These are phyloP conservation scores for Podila horticola DNA, from an alignment of 192 early-diverging fungal genomes.

Conservation along the genomic window DNA sequence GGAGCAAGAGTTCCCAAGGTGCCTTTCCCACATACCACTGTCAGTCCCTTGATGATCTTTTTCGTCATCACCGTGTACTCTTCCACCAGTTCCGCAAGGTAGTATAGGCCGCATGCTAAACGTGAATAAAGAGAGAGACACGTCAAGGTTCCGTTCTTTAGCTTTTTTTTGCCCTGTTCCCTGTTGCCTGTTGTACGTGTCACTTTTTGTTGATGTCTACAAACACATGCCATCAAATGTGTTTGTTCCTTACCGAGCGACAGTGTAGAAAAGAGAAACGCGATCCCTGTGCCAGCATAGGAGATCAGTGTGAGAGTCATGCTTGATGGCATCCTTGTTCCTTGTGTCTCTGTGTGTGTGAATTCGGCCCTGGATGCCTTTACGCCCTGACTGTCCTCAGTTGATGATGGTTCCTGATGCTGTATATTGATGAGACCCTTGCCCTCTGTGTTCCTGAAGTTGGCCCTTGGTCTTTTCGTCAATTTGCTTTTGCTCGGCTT, in stretches of 20 bases:
- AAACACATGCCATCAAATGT: not conserved
- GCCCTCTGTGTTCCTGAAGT: too few relatives aligned
- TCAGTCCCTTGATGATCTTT: slow-evolving; percentile 74
- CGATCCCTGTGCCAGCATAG: slow-evolving; percentile 59
- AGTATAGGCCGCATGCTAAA: slow-evolving; percentile 87
- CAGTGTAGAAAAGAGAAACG: slow-evolving; percentile 64
- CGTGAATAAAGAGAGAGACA: not conserved
- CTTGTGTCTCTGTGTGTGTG: not conserved
- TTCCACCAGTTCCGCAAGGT: slow-evolving; percentile 70
- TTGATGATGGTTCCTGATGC: too few relatives aligned
- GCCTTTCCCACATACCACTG: slow-evolving; percentile 52
- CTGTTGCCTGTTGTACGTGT: not conserved
- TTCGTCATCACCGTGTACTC: slow-evolving; percentile 86
- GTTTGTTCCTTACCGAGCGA: slow-evolving; percentile 59
- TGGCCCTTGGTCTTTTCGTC: too few relatives aligned
- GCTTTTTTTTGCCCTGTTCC: not conserved
- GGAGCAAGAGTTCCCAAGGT: not conserved
- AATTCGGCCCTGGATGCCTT: too few relatives aligned
- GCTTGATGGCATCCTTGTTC: slow-evolving; percentile 12
- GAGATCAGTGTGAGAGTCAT: slow-evolving; percentile 59
- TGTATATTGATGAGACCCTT: too few relatives aligned
- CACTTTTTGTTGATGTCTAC: not conserved
- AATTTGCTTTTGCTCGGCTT: too few relatives aligned
- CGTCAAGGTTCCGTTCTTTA: not conserved
- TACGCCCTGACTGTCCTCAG: too few relatives aligned